phyloP scores from a whole-genome alignment of 257 asterid species.

The Scutellaria baicalensis region DNA sequence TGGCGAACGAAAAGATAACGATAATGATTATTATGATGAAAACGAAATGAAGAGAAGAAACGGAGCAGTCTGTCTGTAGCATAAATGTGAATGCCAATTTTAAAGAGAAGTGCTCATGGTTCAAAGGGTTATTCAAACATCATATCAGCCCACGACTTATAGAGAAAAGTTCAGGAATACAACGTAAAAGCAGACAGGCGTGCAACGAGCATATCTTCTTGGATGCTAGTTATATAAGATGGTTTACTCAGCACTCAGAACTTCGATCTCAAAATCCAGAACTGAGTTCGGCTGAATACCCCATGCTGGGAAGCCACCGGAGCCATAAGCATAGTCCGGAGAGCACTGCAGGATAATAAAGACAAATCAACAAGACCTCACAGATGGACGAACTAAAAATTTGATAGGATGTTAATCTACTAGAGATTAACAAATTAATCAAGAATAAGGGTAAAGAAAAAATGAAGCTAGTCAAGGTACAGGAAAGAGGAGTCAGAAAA shows the following conservation, averaged over 20 bases:
- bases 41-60: not conserved
- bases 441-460: not conserved
- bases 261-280: slow-evolving; percentile 86
- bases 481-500: not conserved
- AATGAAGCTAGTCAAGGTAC: not conserved
- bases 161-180: not conserved
- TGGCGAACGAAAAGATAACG: too few relatives aligned
- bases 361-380: not conserved
- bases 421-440: not conserved
- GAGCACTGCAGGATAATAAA: slow-evolving; percentile 64
- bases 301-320: slow-evolving; percentile 85
- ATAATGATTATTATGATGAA: not conserved
- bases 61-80: too few relatives aligned
- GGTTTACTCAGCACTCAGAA: slow-evolving; percentile 42
- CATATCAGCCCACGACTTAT: not conserved
- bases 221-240: not conserved
- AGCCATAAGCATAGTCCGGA: slow-evolving; percentile 89
- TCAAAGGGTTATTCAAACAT: not conserved
- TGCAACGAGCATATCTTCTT: not conserved
- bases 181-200: slow-evolving; percentile 2
- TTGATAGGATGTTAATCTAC: not conserved
- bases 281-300: slow-evolving; percentile 87
- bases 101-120: not conserved
- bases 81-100: not conserved
- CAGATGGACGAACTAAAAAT: not conserved